phyloP scores from a whole-genome alignment of 208 protist species.

The Phytomonas serpens region DNA sequence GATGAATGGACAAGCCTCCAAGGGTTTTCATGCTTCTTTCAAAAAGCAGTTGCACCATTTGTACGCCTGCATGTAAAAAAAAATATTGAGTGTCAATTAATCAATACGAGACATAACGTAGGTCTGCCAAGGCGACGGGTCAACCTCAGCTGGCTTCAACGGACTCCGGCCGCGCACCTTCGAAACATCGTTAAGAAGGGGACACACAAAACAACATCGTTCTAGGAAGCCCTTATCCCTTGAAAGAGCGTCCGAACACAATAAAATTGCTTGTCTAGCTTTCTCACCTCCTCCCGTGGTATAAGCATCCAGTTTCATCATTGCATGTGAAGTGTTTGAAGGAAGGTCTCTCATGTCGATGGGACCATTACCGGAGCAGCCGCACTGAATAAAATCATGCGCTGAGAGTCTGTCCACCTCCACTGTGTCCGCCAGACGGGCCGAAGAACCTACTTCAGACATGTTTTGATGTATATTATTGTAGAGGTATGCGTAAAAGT shows the following conservation, averaged over 20 bases:
- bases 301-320: neutral
- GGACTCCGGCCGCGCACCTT: neutral
- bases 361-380: neutral
- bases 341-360: neutral
- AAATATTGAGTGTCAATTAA: neutral
- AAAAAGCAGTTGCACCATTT: neutral
- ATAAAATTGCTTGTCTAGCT: neutral
- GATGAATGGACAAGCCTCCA: neutral
- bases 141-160: neutral
- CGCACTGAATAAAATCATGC: neutral
- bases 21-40: neutral
- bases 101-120: neutral
- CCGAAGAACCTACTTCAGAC: neutral
- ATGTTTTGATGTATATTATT: slow-evolving; percentile 4
- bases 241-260: neutral
- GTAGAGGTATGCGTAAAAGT: slow-evolving; percentile 21
- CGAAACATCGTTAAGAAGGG: neutral
- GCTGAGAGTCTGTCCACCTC: neutral
- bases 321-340: neutral
- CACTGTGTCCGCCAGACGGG: neutral
- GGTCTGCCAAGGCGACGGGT: neutral
- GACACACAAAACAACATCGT: neutral
- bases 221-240: neutral
- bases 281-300: neutral
- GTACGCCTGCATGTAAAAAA: neutral